Conservation (phyloP, 345 rosid genomes). For the Ceriops zippeliana region DNA sequence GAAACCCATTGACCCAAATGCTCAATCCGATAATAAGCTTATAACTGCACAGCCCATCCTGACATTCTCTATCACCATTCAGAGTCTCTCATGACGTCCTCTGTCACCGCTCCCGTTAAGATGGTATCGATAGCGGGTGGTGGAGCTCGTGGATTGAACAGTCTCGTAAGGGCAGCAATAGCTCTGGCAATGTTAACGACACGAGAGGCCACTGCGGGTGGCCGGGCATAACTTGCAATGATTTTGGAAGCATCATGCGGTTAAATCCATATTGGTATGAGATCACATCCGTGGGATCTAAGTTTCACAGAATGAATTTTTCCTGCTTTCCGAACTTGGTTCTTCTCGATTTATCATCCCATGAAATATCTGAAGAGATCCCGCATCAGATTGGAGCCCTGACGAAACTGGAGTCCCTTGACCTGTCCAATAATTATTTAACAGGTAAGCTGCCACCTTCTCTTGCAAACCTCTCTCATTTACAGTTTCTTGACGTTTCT, state of each 20-base stretch:
- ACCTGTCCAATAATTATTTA: background rate
- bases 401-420: background rate
- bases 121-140: background rate
- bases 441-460: background rate
- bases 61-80: too few relatives aligned
- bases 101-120: too few relatives aligned
- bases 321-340: too few relatives aligned
- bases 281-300: too few relatives aligned
- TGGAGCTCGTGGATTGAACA: background rate
- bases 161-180: background rate
- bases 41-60: too few relatives aligned
- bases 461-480: too few relatives aligned
- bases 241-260: too few relatives aligned
- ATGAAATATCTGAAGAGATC: background rate
- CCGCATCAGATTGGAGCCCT: conserved; percentile 12
- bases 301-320: too few relatives aligned
- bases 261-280: too few relatives aligned
- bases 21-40: too few relatives aligned
- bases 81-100: too few relatives aligned
- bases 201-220: conserved; percentile 12
- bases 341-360: background rate
- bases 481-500: background rate
- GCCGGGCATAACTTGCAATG: background rate
- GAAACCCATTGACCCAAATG: too few relatives aligned
- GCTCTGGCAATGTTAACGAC: background rate